Percentiles rank a stretch among this genome's conserved stretches.
phyloP scores from a whole-genome alignment of 768 basidiomycete species.

The Russula lepida region DNA sequence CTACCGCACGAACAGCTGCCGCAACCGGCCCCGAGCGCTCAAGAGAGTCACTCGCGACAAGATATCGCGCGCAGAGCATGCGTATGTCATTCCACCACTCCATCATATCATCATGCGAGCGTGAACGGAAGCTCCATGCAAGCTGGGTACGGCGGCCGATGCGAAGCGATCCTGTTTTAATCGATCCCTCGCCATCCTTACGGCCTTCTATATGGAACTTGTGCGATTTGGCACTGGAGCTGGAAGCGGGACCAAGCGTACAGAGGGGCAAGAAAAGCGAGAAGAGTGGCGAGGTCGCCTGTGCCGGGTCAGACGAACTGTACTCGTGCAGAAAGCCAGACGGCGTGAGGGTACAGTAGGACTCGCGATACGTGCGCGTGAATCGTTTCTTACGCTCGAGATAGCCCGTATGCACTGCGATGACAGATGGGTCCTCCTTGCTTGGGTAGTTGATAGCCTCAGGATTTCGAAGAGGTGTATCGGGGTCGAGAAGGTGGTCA shows the following conservation, averaged over 20 bases:
- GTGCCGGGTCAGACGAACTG: conserved; percentile 61
- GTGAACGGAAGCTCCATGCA: conserved; percentile 85
- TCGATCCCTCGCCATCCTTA: conserved; percentile 70
- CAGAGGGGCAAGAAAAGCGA: conserved; percentile 89
- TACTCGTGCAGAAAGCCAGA: conserved; percentile 97
- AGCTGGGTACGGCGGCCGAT: conserved; percentile 35
- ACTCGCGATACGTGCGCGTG: conserved; percentile 77
- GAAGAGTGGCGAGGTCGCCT: conserved; percentile 58
- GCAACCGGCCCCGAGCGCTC: conserved; percentile 89
- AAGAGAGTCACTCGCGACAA: conserved; percentile 90
- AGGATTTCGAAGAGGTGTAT: conserved; percentile 84
- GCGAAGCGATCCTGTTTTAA: conserved; percentile 47
- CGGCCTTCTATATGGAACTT: conserved; percentile 97
- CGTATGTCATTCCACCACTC: conserved; percentile 99
- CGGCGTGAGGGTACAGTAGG: conserved; percentile 88
- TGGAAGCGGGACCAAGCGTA: conserved; percentile 87
- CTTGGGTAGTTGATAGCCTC: conserved; percentile 74
- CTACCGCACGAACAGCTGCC: conserved; percentile 82
- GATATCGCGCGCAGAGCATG: conserved; percentile 88
- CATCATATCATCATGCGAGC: conserved; percentile 96
- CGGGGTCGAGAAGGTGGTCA: conserved; percentile 94
- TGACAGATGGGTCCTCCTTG: conserved; percentile 82
- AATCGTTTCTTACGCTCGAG: conserved; percentile 95
- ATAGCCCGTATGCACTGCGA: conserved; percentile 80
- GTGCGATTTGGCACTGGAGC: conserved; percentile 59